phyloP scores from a whole-genome alignment of 1,284 basidiomycete species.

The Athelia psychrophila region DNA sequence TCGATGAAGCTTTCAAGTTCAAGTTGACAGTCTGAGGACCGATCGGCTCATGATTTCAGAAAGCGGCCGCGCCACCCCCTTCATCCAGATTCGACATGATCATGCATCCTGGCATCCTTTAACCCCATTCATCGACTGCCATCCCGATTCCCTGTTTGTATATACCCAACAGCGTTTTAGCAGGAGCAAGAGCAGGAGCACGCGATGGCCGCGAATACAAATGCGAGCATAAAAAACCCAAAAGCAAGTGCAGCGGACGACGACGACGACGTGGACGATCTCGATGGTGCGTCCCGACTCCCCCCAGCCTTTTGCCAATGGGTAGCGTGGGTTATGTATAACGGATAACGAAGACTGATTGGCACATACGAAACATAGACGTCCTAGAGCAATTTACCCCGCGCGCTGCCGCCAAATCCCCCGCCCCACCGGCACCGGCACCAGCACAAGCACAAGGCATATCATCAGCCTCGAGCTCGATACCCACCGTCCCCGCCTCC shows the following conservation, averaged over 20 bases:
- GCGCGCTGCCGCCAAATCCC: conserved; percentile 17
- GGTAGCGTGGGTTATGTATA: conserved; percentile 1
- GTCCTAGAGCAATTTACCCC: conserved; percentile 51
- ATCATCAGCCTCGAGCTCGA: conserved; percentile 19
- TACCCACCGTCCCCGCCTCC: conserved; percentile 25
- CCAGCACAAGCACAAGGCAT: conserved; percentile 8
- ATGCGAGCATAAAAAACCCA: conserved; percentile 7
- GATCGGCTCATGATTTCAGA: too few species aligned
- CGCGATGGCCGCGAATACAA: conserved; percentile 5
- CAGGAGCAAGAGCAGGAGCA: too few species aligned
- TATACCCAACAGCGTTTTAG: too few species aligned
- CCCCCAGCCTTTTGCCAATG: too few species aligned
- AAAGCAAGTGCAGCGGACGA: conserved; percentile 22
- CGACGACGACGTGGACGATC: conserved; percentile 73
- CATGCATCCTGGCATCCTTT: too few species aligned
- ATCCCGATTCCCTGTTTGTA: too few species aligned
- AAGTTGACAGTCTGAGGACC: too few species aligned
- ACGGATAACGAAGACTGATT: conserved; percentile 5
- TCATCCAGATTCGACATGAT: too few species aligned
- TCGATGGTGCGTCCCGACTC: conserved; percentile 53
- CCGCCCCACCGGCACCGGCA: conserved; percentile 24
- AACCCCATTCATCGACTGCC: too few species aligned
- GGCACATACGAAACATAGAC: conserved; percentile 34
- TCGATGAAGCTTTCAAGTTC: too few species aligned
- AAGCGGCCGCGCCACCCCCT: too few species aligned